A percentile compares a stretch with the other conserved stretches of the same genome.
phyloP scores from a whole-genome alignment of 2,329 filamentous ascomycete species.

The Colletotrichum eremochloae region DNA sequence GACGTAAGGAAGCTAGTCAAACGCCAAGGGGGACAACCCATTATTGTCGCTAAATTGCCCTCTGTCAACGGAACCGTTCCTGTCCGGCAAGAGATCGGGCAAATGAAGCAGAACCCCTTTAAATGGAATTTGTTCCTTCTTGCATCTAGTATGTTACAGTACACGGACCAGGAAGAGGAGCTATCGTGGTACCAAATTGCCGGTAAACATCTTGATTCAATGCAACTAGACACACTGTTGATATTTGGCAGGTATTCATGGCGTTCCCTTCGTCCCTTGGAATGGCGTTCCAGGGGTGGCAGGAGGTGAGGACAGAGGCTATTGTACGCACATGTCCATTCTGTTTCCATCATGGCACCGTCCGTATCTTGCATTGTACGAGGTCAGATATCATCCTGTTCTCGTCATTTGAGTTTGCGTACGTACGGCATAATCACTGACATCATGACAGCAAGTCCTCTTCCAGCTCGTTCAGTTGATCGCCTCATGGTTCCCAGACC shows the following conservation, averaged over 20 bases:
- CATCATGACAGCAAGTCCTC: conserved; percentile 54
- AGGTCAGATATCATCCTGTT: conserved; percentile 55
- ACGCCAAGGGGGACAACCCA: conserved; percentile 53
- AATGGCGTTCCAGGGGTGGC: conserved; percentile 63
- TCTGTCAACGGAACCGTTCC: conserved; percentile 57
- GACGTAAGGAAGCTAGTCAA: conserved; percentile 56
- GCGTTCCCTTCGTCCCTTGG: conserved; percentile 74
- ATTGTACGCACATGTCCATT: conserved; percentile 81
- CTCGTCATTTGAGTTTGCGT: not conserved
- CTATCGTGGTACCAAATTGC: conserved; percentile 85
- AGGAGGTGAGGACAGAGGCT: conserved; percentile 72
- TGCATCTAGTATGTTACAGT: conserved; percentile 79
- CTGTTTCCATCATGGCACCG: conserved; percentile 88
- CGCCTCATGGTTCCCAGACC: conserved; percentile 61
- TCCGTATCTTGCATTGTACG: conserved; percentile 77
- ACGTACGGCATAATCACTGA: not conserved
- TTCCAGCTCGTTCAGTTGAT: conserved; percentile 55
- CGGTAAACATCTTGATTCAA: conserved; percentile 62
- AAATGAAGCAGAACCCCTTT: conserved; percentile 73
- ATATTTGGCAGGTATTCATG: conserved; percentile 76
- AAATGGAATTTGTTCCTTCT: conserved; percentile 84
- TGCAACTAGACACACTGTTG: conserved; percentile 17
- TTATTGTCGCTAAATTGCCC: conserved; percentile 61
- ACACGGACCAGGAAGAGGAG: conserved; percentile 70
- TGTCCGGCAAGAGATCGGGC: conserved; percentile 74